Conservation (phyloP, 345 rosid species). For the Linum trigynum region DNA sequence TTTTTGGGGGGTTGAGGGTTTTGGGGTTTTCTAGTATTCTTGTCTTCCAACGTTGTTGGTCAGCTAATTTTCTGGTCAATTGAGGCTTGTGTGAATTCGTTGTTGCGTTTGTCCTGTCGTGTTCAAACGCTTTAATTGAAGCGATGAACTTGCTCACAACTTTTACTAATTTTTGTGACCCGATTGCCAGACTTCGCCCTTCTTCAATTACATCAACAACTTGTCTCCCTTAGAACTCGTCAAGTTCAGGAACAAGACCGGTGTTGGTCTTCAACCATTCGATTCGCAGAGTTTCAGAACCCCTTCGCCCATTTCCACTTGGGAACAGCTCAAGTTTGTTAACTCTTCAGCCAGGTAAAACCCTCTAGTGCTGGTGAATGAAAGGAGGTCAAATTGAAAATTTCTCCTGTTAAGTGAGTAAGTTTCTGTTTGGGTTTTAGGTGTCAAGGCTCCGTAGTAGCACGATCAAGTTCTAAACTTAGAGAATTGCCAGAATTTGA, state of each 20-base stretch:
- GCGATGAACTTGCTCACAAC: neutral
- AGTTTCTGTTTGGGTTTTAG: constrained; percentile 20
- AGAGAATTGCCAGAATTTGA: no score
- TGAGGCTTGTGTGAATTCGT: no score
- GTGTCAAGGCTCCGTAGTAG: constrained; percentile 23
- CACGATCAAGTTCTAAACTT: constrained; percentile 1
- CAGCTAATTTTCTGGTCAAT: neutral
- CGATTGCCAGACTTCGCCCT: constrained; percentile 52
- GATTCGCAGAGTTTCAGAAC: constrained; percentile 35
- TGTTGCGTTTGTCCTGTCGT: neutral
- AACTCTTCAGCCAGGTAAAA: neutral
- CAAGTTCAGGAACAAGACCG: constrained; percentile 19
- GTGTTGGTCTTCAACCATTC: constrained; percentile 17
- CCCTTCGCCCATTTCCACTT: constrained; percentile 41
- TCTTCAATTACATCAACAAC: constrained; percentile 50
- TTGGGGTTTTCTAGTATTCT: neutral
- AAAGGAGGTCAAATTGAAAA: neutral
- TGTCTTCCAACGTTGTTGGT: neutral
- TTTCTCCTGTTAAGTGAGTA: neutral
- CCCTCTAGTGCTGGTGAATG: no score
- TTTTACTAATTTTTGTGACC: neutral
- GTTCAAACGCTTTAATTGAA: neutral
- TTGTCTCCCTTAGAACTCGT: constrained; percentile 52
- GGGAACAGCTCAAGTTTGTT: constrained; percentile 32
- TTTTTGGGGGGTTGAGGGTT: neutral